A percentile compares a stretch with the other conserved stretches of the same genome.
Evolutionary conservation across 768 basidiomycete species (phyloP).

Genomic region (Russula sp.): DNA sequence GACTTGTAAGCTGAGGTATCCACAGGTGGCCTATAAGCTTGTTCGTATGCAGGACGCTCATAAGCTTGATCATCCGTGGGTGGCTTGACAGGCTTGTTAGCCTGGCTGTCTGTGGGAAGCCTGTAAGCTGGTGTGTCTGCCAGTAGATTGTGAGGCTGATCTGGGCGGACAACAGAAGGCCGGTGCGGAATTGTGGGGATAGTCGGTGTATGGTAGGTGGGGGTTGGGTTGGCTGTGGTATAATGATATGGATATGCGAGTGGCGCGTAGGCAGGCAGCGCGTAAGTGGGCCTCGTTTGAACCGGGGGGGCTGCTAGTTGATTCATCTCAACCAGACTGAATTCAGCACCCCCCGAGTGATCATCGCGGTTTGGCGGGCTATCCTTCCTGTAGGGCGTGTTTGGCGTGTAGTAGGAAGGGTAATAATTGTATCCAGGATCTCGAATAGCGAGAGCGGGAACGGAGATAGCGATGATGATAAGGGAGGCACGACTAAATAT

Average conservation of each 20-base stretch:
- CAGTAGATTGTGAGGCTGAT: neutral
- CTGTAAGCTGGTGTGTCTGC: neutral
- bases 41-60: neutral
- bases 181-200: neutral
- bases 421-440: slow-evolving; percentile 8
- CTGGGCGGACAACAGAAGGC: neutral
- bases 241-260: slow-evolving; percentile 8
- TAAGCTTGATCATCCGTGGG: neutral
- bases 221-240: neutral
- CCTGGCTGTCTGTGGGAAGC: neutral
- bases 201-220: neutral
- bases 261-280: slow-evolving; percentile 7
- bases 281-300: slow-evolving; percentile 18
- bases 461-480: slow-evolving; percentile 18
- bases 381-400: neutral
- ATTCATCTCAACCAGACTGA: slow-evolving; percentile 1
- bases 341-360: neutral
- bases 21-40: neutral
- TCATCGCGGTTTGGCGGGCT: slow-evolving; percentile 1
- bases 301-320: neutral
- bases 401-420: slow-evolving; percentile 12
- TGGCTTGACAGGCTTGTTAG: neutral
- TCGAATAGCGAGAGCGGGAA: slow-evolving; percentile 12
- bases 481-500: slow-evolving; percentile 19
- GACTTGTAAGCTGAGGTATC: neutral